phyloP scores from a whole-genome alignment of 2,329 filamentous ascomycete species.

The Thermothelomyces thermophilus region DNA sequence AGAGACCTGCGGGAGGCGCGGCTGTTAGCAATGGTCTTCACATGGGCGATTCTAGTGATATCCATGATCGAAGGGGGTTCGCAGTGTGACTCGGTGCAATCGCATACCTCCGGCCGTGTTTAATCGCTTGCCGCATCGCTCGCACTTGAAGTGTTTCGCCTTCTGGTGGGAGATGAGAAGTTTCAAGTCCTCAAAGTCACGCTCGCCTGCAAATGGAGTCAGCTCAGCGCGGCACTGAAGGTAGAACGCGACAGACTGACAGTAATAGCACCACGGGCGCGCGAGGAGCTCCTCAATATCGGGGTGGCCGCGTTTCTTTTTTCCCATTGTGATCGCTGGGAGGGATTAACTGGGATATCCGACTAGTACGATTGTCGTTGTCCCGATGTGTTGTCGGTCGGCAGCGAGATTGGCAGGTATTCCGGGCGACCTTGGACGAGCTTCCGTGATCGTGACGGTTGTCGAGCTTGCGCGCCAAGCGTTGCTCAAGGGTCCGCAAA shows the following conservation, averaged over 20 bases:
- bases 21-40: slow-evolving; percentile 8
- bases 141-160: slow-evolving; percentile 99
- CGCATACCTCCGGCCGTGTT: slow-evolving; percentile 87
- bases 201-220: slow-evolving; percentile 55
- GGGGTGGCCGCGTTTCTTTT: slow-evolving; percentile 83
- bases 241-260: slow-evolving; percentile 37
- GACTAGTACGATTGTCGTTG: no score
- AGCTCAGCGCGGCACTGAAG: background rate
- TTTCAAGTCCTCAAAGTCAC: slow-evolving; percentile 96
- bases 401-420: background rate
- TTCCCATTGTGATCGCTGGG: slow-evolving; percentile 50
- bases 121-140: slow-evolving; percentile 76
- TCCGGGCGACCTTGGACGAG: no score
- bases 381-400: background rate
- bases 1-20: slow-evolving; percentile 52
- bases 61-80: background rate
- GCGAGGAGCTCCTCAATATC: slow-evolving; percentile 81
- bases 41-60: no score
- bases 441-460: no score
- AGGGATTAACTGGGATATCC: no score
- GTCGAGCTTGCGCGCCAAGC: no score
- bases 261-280: slow-evolving; percentile 98
- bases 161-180: slow-evolving; percentile 96
- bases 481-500: no score
- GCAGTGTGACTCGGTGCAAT: background rate